A percentile compares a stretch with the other conserved stretches of the same genome.
phyloP scores from a whole-genome alignment of 257 asterid genomes.

The Przewalskia tangutica region DNA sequence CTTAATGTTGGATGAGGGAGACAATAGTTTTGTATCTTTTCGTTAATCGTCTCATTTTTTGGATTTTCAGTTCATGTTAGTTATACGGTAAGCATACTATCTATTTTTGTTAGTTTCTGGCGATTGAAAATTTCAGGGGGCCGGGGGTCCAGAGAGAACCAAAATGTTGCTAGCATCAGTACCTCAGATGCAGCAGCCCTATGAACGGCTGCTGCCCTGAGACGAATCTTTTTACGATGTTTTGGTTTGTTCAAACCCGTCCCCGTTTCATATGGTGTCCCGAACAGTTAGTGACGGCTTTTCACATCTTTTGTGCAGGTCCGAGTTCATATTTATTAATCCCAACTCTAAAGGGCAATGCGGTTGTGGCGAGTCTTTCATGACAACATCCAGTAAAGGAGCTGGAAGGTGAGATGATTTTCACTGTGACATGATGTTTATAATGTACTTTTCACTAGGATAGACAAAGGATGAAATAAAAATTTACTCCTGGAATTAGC shows the following conservation, averaged over 20 bases:
- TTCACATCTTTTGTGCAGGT: conserved; percentile 5
- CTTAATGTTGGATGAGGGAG: neutral
- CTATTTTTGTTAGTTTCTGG: neutral
- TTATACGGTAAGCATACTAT: no score
- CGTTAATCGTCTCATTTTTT: neutral
- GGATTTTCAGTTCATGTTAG: neutral
- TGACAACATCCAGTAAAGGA: conserved; percentile 5
- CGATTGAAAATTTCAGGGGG: neutral
- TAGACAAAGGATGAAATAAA: neutral
- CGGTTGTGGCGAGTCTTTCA: conserved; percentile 24
- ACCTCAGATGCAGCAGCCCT: neutral
- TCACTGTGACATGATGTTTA: neutral
- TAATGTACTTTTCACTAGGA: conserved; percentile 1
- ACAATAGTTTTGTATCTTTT: neutral
- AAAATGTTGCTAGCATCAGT: no score
- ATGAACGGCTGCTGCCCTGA: neutral
- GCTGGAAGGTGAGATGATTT: neutral
- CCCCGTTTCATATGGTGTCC: neutral
- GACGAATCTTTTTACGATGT: neutral
- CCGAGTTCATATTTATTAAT: conserved; percentile 12
- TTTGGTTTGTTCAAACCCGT: neutral
- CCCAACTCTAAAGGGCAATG: conserved; percentile 20
- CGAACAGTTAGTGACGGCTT: neutral
- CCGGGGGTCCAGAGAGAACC: neutral
- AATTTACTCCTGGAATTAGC: neutral